These are phyloP conservation scores for Flaveria linearis DNA, from an alignment of 129 eudicot species.

Conservation along the genomic window DNA sequence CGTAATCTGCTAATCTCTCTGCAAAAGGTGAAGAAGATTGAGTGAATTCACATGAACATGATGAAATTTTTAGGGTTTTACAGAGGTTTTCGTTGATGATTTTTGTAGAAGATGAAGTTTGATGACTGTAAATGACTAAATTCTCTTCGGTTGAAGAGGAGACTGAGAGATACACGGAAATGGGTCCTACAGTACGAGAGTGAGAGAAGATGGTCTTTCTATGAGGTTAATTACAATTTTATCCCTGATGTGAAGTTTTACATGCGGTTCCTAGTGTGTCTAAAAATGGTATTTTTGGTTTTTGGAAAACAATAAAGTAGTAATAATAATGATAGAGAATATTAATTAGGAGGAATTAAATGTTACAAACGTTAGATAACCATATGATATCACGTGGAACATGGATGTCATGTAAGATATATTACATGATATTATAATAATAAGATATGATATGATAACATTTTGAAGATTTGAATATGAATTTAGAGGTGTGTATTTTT, in stretches of 20 bases:
- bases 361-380: slow-evolving; percentile 4
- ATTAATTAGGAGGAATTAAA: not conserved
- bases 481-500: too few relatives aligned
- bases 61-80: not conserved
- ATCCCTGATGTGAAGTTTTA: not conserved
- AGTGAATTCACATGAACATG: not conserved
- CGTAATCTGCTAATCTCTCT: not conserved
- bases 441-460: too few relatives aligned
- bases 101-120: not conserved
- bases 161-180: slow-evolving; percentile 16
- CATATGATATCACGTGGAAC: not conserved
- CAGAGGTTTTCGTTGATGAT: not conserved
- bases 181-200: not conserved
- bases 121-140: not conserved
- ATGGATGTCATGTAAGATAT: too few relatives aligned
- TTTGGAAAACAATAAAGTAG: not conserved
- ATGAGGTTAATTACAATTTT: not conserved
- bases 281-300: not conserved
- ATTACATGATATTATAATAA: too few relatives aligned
- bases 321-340: too few relatives aligned
- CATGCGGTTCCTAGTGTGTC: not conserved
- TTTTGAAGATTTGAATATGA: too few relatives aligned
- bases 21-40: not conserved
- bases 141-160: not conserved
- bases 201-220: not conserved